A percentile compares a stretch with the other conserved stretches of the same genome.
Conservation (phyloP, 1,284 basidiomycete species). For the Phylloboletellus chloephorus region DNA sequence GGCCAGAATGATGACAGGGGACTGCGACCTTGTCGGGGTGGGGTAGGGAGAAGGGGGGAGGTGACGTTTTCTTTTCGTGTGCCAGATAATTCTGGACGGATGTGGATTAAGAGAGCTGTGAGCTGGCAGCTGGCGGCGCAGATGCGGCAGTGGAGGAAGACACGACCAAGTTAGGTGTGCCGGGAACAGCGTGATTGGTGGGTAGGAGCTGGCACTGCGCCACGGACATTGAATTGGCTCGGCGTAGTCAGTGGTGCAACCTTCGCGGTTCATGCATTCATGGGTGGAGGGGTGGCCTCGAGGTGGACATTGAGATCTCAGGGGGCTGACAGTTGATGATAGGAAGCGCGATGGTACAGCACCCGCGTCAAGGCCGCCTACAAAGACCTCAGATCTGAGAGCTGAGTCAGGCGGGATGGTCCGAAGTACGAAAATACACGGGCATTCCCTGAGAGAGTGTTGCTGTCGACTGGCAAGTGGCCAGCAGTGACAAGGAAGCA, state of each 20-base stretch:
- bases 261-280: constrained; percentile 26
- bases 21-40: constrained; percentile 18
- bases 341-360: constrained; percentile 22
- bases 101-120: constrained; percentile 12
- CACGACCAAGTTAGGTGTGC: too few relatives aligned
- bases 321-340: constrained; percentile 13
- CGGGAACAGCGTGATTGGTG: constrained; percentile 5
- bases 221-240: constrained; percentile 28
- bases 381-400: too few relatives aligned
- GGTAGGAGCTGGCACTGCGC: constrained; percentile 15
- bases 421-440: constrained; percentile 28
- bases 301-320: constrained; percentile 15
- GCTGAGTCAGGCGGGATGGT: constrained; percentile 13
- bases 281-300: constrained; percentile 9
- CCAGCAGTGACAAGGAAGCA: not conserved
- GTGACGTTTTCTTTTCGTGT: constrained; percentile 3
- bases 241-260: constrained; percentile 17
- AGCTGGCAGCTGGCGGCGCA: constrained; percentile 15
- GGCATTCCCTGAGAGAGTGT: too few relatives aligned
- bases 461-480: not conserved
- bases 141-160: constrained; percentile 2
- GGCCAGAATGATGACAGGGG: constrained; percentile 11
- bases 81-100: constrained; percentile 10
- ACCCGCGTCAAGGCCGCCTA: constrained; percentile 12
- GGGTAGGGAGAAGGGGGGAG: constrained; percentile 18